Conservation (phyloP, 169 alveolate genomes). For the Cryptosporidium parvum region DNA sequence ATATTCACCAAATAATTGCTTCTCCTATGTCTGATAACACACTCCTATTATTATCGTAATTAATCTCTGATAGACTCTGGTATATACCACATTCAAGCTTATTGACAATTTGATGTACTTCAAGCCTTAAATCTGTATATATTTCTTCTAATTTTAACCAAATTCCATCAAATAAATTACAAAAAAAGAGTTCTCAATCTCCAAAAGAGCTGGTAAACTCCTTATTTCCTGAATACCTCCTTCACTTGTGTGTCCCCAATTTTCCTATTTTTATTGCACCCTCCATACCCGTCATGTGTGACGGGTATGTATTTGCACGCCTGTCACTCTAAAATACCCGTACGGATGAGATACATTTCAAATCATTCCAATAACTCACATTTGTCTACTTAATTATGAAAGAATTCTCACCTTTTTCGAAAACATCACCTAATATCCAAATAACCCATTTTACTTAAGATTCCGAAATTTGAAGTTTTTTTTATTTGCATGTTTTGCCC, state of each 20-base stretch:
- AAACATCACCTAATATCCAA: not conserved
- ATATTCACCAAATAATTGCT: too few relatives aligned
- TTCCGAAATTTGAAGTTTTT: not conserved
- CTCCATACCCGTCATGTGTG: constrained; percentile 32
- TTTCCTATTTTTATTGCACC: constrained; percentile 16
- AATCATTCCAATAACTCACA: not conserved
- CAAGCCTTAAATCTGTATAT: not conserved
- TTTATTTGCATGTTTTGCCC: constrained; percentile 4
- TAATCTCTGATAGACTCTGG: not conserved
- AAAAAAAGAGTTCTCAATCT: not conserved
- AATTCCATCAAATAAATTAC: not conserved
- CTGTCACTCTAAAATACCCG: constrained; percentile 33
- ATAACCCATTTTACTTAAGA: constrained; percentile 2
- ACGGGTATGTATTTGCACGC: constrained; percentile 22
- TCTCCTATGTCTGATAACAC: not conserved
- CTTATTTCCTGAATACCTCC: not conserved
- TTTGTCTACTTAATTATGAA: not conserved
- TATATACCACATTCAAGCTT: constrained; percentile 9
- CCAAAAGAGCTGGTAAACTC: not conserved
- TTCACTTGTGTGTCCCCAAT: constrained; percentile 19
- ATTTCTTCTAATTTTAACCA: not conserved
- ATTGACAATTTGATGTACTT: not conserved
- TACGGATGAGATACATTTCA: not conserved
- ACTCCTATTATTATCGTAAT: not conserved
- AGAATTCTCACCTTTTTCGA: not conserved